A percentile compares a stretch with the other conserved stretches of the same genome.
These are phyloP conservation scores for Rhodosporidiobolus sp. DNA, from an alignment of 768 basidiomycete species.

Conservation along the genomic window DNA sequence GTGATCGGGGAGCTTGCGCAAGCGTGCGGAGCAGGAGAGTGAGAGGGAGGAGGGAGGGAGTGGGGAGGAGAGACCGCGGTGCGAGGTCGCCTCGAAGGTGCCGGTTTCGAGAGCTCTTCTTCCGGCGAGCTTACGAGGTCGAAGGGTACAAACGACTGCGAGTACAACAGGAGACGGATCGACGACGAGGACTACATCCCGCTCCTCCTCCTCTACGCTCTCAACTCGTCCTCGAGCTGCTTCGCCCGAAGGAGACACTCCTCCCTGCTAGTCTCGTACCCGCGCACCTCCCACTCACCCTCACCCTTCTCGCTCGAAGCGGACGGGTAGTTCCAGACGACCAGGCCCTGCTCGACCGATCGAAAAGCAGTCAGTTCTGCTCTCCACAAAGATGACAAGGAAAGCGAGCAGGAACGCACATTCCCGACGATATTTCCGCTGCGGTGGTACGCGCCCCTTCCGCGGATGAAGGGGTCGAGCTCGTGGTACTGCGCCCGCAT, in stretches of 20 bases:
- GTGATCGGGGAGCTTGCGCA: too few relatives aligned
- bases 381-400: not conserved
- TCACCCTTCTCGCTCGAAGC: conserved; percentile 8
- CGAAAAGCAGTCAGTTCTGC: not conserved
- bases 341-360: conserved; percentile 4
- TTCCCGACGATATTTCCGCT: conserved; percentile 37
- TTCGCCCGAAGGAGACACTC: conserved; percentile 19
- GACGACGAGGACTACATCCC: not conserved
- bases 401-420: conserved; percentile 2
- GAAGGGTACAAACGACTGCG: too few relatives aligned
- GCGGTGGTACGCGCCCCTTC: conserved; percentile 33
- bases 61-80: not conserved
- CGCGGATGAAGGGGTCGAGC: conserved; percentile 39
- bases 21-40: too few relatives aligned
- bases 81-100: too few relatives aligned
- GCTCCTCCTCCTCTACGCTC: not conserved
- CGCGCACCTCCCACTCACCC: conserved; percentile 34
- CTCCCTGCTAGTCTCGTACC: conserved; percentile 23
- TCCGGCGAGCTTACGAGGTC: too few relatives aligned
- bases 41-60: too few relatives aligned
- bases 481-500: conserved; percentile 39
- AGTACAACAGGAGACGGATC: not conserved
- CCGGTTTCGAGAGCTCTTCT: too few relatives aligned
- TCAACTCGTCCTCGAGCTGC: conserved; percentile 12
- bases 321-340: conserved; percentile 28